phyloP scores from a whole-genome alignment of 23 red algal species.

The Porphyridium purpureum region DNA sequence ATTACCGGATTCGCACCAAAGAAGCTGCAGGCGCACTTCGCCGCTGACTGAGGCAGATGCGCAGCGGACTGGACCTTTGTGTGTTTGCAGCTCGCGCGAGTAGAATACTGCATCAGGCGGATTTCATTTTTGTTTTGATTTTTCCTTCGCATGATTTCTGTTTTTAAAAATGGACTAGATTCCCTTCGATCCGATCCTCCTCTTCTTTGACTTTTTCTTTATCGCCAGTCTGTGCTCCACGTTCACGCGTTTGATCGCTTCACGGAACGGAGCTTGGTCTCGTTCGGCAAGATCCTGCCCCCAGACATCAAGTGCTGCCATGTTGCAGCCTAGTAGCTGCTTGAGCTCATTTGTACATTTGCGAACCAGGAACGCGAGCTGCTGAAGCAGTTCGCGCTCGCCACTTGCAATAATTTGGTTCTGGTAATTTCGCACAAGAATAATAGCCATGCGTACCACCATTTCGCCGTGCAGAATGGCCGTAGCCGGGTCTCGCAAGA shows the following conservation, averaged over 20 bases:
- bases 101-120: too few relatives aligned
- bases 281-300: slow-evolving; percentile 22
- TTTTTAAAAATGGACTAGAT: too few relatives aligned
- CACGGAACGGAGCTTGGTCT: slow-evolving; percentile 41
- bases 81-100: too few relatives aligned
- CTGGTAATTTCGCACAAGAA: slow-evolving; percentile 18
- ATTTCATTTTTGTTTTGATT: too few relatives aligned
- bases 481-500: not conserved
- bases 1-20: not conserved
- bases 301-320: slow-evolving; percentile 17
- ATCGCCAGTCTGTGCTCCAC: too few relatives aligned
- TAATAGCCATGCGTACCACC: slow-evolving; percentile 12
- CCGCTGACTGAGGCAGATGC: too few relatives aligned
- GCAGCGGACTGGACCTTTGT: too few relatives aligned
- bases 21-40: slow-evolving; percentile 5
- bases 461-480: slow-evolving; percentile 4
- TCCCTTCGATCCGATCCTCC: too few relatives aligned
- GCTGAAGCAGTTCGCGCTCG: slow-evolving; percentile 14
- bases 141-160: too few relatives aligned
- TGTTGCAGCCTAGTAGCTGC: slow-evolving; percentile 11
- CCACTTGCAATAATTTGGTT: slow-evolving; percentile 31
- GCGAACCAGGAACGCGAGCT: slow-evolving; percentile 10
- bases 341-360: not conserved
- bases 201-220: too few relatives aligned
- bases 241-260: slow-evolving; percentile 15